Evolutionary conservation across 2,329 filamentous ascomycete genomes (phyloP).

Genomic region (Ophiosphaerella narmari): DNA sequence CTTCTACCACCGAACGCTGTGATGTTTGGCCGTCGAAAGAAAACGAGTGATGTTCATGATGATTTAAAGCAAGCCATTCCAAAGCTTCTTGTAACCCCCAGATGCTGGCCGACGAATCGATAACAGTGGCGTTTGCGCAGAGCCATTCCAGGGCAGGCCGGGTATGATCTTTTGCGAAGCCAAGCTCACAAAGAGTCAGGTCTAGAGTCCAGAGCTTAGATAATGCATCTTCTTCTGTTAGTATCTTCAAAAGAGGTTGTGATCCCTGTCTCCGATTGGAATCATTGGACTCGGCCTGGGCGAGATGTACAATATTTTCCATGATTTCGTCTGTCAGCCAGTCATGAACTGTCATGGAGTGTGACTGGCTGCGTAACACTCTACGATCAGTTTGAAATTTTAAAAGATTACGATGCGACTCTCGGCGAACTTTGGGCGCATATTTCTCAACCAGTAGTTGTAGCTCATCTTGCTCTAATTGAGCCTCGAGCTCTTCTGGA

Average conservation of each 20-base stretch:
- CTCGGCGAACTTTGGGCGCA: slow-evolving; percentile 76
- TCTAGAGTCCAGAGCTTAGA: slow-evolving; percentile 84
- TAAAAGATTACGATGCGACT: slow-evolving; percentile 74
- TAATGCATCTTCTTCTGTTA: slow-evolving; percentile 76
- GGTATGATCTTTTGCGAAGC: slow-evolving; percentile 60
- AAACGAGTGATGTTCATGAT: slow-evolving; percentile 69
- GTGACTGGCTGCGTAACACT: slow-evolving; percentile 77
- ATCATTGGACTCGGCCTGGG: slow-evolving; percentile 64
- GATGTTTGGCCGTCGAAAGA: slow-evolving; percentile 61
- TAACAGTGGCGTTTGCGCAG: slow-evolving; percentile 39
- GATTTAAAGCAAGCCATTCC: slow-evolving; percentile 87
- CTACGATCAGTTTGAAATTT: slow-evolving; percentile 86
- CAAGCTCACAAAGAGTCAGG: slow-evolving; percentile 69
- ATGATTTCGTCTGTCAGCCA: slow-evolving; percentile 83
- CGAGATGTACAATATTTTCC: slow-evolving; percentile 75
- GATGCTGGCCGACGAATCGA: slow-evolving; percentile 63
- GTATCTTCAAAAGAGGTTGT: slow-evolving; percentile 46
- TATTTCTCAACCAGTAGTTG: slow-evolving; percentile 86
- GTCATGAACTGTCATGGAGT: slow-evolving; percentile 70
- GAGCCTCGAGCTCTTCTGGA: slow-evolving; percentile 86
- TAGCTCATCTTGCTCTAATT: slow-evolving; percentile 87
- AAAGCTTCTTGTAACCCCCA: slow-evolving; percentile 89
- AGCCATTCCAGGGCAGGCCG: slow-evolving; percentile 41
- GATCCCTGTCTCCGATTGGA: slow-evolving; percentile 53
- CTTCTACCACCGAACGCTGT: slow-evolving; percentile 19